phyloP scores from a whole-genome alignment of 2,329 filamentous ascomycete genomes.

The Claviceps sp. region DNA sequence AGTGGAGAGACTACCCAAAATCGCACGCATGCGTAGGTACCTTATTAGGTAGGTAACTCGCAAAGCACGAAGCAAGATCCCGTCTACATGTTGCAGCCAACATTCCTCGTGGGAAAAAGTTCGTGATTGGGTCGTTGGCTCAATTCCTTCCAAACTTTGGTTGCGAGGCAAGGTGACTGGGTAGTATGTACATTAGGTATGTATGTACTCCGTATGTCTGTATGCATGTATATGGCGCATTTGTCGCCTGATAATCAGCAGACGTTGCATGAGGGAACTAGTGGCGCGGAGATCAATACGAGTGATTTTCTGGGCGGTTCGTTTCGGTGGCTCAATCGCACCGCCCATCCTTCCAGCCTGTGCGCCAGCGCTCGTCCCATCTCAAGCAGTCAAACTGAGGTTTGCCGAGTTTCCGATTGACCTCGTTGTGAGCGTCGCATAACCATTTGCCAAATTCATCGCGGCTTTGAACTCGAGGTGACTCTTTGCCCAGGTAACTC shows the following conservation, averaged over 20 bases:
- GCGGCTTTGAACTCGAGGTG: slow-evolving; percentile 44
- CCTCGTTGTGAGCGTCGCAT: slow-evolving; percentile 76
- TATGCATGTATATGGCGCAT: not conserved
- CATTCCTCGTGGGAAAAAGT: not conserved
- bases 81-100: too few relatives aligned
- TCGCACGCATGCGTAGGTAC: not conserved
- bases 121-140: not conserved
- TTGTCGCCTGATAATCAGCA: not conserved
- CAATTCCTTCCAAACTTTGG: not conserved
- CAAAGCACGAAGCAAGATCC: not conserved
- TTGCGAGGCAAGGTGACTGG: not conserved
- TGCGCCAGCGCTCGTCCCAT: slow-evolving; percentile 93
- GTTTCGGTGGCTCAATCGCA: slow-evolving; percentile 32
- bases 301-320: not conserved
- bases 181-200: too few relatives aligned
- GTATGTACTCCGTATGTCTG: too few relatives aligned
- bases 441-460: slow-evolving; percentile 71
- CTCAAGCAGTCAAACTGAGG: slow-evolving; percentile 72
- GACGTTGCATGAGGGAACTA: not conserved
- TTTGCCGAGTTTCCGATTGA: slow-evolving; percentile 86
- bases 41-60: too few relatives aligned
- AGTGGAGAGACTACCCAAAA: not conserved
- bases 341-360: slow-evolving; percentile 63
- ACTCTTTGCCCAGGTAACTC: slow-evolving; percentile 60
- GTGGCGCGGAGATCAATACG: not conserved